Evolutionary conservation across 352 stramenopile genomes (phyloP), one percentile per base, ranked within the genome.

Genomic region (Globisporangium nunn): DNA sequence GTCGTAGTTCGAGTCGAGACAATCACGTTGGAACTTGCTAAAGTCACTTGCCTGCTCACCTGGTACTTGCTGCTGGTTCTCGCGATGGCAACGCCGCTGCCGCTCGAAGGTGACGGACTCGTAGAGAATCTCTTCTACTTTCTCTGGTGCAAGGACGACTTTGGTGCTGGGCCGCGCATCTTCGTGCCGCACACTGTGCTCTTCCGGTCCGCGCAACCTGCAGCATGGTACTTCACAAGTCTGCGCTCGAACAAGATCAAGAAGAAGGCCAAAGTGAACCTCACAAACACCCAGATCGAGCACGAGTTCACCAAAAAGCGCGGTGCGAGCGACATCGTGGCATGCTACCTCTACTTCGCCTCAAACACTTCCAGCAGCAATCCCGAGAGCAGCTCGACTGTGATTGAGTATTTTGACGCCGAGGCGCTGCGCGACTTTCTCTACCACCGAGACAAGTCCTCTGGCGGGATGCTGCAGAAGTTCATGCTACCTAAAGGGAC

Each of bases 181-280:
- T 93, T 86, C 67, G 66, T 98, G 35, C 95, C 95, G 11, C 91
- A 98, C 63, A 98, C 95, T 0, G 74, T 98, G 15, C 67, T 98
- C 30, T 99, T 96, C 72, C 91, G 93, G 40, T 96, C 91, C 53
- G 81, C 81, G 4, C 87, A 98, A 66, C 89, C 95, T 35, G 67
- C 92, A 11, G 78, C 82, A 49, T 99, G 96, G 96, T 99, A 98
- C 68, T 99, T 98, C 46, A 98, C 94, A 6, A 88, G 75, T 56
- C 72, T 79, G 29, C 80, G 77, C 52, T 81, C 70, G 17, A 80
- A 78, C 55, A 85, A 87, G 10, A 87, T 98, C 66, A 97, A 97
- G 75, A 88, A 89, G 53, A 98, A 98, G 63, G 71, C 89, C 47
- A 95, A 96, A 47, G 67, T 76, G 40, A 98, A 97, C 58, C 63